Percentiles rank a stretch among this genome's conserved stretches.
These are phyloP conservation scores for Craspedostauros australis DNA, from an alignment of 108 stramenopile species.

Conservation along the genomic window DNA sequence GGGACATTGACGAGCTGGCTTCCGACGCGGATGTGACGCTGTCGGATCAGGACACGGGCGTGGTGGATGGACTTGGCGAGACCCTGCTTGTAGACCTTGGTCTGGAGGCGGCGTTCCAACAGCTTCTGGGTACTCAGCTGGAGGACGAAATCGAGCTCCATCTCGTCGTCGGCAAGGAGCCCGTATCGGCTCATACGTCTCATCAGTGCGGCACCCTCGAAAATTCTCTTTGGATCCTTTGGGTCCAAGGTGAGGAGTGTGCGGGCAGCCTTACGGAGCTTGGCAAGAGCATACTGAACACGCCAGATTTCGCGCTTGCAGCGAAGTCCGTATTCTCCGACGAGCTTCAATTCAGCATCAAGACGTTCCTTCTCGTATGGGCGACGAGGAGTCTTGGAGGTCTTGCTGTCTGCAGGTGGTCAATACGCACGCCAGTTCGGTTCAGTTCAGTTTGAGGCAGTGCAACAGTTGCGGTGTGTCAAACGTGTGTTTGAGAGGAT, in stretches of 20 bases:
- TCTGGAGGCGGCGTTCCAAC: conserved; percentile 97
- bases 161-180: conserved; percentile 93
- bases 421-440: too few species aligned
- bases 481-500: background rate
- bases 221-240: conserved; percentile 97
- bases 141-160: conserved; percentile 95
- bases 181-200: conserved; percentile 97
- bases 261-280: conserved; percentile 99
- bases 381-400: conserved; percentile 98
- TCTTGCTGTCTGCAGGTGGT: conserved; percentile 77
- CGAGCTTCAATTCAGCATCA: conserved; percentile 95
- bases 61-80: conserved; percentile 99
- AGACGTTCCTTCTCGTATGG: conserved; percentile 99
- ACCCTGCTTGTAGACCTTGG: conserved; percentile 97
- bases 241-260: conserved; percentile 92
- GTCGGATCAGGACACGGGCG: conserved; percentile 98
- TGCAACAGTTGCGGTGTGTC: too few species aligned
- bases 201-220: conserved; percentile 97
- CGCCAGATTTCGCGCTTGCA: conserved; percentile 99
- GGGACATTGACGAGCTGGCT: conserved; percentile 97
- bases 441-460: too few species aligned
- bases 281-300: conserved; percentile 97
- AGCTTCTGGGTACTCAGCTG: conserved; percentile 98
- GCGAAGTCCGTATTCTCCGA: conserved; percentile 99
- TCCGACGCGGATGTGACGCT: conserved; percentile 99